Conservation (phyloP, 2,329 filamentous ascomycete genomes). For the Penicillium sp. region DNA sequence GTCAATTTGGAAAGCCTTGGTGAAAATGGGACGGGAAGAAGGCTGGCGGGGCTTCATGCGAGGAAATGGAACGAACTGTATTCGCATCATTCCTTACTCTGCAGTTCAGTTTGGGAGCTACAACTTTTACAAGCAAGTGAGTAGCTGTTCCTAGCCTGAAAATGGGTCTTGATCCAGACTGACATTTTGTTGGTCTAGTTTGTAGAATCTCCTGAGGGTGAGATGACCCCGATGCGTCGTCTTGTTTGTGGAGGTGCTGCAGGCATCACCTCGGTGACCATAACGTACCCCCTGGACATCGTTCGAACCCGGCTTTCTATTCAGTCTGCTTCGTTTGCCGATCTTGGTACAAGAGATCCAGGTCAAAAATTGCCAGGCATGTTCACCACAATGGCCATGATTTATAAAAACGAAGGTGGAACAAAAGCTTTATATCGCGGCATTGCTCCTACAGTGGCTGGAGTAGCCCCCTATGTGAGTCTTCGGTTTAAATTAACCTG, state of each 20-base stretch:
- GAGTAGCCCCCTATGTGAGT: constrained; percentile 86
- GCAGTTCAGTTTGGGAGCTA: constrained; percentile 98
- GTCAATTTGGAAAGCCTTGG: constrained; percentile 81
- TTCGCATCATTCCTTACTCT: constrained; percentile 96
- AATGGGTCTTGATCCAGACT: background rate
- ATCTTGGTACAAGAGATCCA: constrained; percentile 62
- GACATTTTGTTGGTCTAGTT: constrained; percentile 49
- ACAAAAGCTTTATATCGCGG: constrained; percentile 84
- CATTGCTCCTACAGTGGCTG: constrained; percentile 88
- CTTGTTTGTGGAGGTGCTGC: constrained; percentile 88
- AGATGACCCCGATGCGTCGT: constrained; percentile 70
- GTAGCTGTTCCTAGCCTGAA: constrained; percentile 32
- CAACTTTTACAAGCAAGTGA: constrained; percentile 91
- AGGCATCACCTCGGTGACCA: constrained; percentile 90
- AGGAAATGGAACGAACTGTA: constrained; percentile 96
- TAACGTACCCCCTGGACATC: constrained; percentile 96
- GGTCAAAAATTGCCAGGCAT: constrained; percentile 76
- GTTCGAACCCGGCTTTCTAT: constrained; percentile 94
- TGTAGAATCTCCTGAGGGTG: constrained; percentile 75
- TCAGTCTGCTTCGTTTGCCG: constrained; percentile 91
- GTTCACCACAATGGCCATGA: constrained; percentile 76
- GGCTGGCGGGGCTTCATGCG: constrained; percentile 97
- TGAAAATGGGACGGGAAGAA: constrained; percentile 96
- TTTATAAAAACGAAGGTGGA: constrained; percentile 92
- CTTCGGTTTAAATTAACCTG: background rate